A percentile compares a stretch with the other conserved stretches of the same genome.
phyloP scores from a whole-genome alignment of 2,329 filamentous ascomycete species.

The Pseudocercospora ulei region DNA sequence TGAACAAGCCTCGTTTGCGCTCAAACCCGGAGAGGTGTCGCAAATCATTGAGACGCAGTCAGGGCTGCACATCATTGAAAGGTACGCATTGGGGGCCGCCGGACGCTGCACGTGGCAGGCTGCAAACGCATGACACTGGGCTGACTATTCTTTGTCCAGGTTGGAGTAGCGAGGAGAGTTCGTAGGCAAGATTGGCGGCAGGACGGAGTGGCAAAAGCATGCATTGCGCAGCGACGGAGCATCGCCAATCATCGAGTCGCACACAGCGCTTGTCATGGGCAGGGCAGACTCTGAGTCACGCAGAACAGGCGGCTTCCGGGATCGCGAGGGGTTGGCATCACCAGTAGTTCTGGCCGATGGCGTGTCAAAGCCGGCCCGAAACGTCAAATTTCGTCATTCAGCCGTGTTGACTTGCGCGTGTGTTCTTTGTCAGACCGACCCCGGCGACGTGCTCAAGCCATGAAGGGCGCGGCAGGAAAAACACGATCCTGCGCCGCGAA shows the following conservation, averaged over 20 bases:
- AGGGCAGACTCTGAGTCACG: slow-evolving; percentile 4
- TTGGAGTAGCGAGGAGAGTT: slow-evolving; percentile 15
- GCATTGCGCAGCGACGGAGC: not conserved
- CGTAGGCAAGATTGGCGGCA: not conserved
- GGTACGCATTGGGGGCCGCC: slow-evolving; percentile 46
- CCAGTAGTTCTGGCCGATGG: slow-evolving; percentile 1
- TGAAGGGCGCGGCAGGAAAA: too few relatives aligned
- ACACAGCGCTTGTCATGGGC: slow-evolving; percentile 3
- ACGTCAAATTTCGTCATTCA: slow-evolving; percentile 8
- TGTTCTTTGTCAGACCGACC: slow-evolving; percentile 5
- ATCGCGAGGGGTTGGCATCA: not conserved
- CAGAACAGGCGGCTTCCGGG: not conserved
- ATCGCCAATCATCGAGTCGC: not conserved
- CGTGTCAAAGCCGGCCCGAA: slow-evolving; percentile 9
- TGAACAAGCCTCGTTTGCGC: slow-evolving; percentile 86
- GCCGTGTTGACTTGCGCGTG: not conserved
- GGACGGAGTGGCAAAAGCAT: not conserved
- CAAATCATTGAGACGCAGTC: slow-evolving; percentile 83
- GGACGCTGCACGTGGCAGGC: slow-evolving; percentile 8
- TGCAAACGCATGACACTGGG: slow-evolving; percentile 4
- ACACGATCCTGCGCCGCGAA: slow-evolving; percentile 1
- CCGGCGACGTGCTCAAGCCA: not conserved
- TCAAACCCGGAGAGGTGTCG: slow-evolving; percentile 80
- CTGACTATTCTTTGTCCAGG: slow-evolving; percentile 23
- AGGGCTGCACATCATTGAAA: slow-evolving; percentile 89